Evolutionary conservation across 208 protist genomes (phyloP).

Genomic region (Novymonas esmeraldas): DNA sequence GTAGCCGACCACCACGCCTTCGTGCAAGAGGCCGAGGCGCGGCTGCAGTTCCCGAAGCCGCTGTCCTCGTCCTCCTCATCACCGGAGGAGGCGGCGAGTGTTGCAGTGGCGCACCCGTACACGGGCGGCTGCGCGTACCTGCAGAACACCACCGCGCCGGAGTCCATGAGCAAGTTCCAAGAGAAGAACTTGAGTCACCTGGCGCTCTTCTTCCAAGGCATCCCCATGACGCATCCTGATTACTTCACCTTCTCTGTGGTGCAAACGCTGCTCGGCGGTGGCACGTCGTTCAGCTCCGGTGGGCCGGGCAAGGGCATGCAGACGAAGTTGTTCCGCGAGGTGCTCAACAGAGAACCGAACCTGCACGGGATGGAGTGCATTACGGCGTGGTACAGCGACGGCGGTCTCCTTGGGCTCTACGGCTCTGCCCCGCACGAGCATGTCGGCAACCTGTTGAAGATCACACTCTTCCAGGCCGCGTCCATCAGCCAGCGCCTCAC

Average conservation of each 20-base stretch:
- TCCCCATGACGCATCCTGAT: constrained; percentile 83
- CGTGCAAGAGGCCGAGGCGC: constrained; percentile 60
- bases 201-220: constrained; percentile 83
- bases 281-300: constrained; percentile 90
- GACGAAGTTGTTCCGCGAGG: constrained; percentile 91
- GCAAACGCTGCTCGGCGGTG: constrained; percentile 88
- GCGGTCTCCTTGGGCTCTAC: constrained; percentile 89
- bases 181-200: constrained; percentile 92
- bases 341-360: constrained; percentile 73
- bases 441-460: constrained; percentile 58
- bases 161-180: constrained; percentile 92
- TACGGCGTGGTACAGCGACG: constrained; percentile 92
- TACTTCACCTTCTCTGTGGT: constrained; percentile 91
- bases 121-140: constrained; percentile 72
- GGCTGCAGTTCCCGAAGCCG: constrained; percentile 53
- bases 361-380: constrained; percentile 90
- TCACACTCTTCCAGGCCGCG: constrained; percentile 80
- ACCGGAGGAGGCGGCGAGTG: not conserved
- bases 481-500: constrained; percentile 83
- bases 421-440: constrained; percentile 84
- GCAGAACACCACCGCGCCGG: constrained; percentile 86
- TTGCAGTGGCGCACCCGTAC: constrained; percentile 47
- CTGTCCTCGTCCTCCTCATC: constrained; percentile 1
- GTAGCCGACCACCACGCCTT: constrained; percentile 77
- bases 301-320: constrained; percentile 94